These are phyloP conservation scores for Collybia sp. DNA, from an alignment of 768 basidiomycete species.

Conservation along the genomic window DNA sequence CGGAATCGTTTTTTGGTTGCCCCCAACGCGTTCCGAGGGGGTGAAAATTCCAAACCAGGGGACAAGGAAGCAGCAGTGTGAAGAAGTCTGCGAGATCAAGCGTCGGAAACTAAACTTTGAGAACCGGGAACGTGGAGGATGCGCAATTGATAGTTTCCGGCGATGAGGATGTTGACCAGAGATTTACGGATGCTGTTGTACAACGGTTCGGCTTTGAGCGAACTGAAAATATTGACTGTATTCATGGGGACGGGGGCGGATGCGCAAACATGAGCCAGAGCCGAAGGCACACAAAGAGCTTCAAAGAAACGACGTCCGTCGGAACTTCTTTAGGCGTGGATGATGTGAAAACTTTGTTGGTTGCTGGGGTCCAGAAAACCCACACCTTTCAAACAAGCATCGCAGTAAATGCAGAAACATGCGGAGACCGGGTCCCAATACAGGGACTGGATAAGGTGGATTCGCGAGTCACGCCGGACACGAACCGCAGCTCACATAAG, in stretches of 20 bases:
- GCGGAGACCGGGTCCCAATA: constrained; percentile 11
- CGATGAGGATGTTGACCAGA: constrained; percentile 11
- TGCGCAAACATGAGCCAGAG: neutral
- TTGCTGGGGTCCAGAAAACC: constrained; percentile 14
- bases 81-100: neutral
- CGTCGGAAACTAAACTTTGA: constrained; percentile 25
- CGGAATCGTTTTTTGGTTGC: too few relatives aligned
- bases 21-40: too few relatives aligned
- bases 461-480: constrained; percentile 9
- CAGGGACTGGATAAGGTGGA: constrained; percentile 14
- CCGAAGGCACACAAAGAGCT: neutral
- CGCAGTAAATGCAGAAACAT: constrained; percentile 11
- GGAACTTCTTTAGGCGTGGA: neutral
- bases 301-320: constrained; percentile 20
- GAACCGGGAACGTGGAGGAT: constrained; percentile 20
- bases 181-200: constrained; percentile 20
- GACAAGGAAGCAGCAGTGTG: too few relatives aligned
- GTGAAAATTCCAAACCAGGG: too few relatives aligned
- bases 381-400: constrained; percentile 14
- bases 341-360: constrained; percentile 8
- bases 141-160: constrained; percentile 7
- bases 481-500: constrained; percentile 23
- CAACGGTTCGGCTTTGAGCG: constrained; percentile 11
- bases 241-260: constrained; percentile 6
- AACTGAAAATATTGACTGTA: constrained; percentile 22